Evolutionary conservation across 768 basidiomycete genomes (phyloP), one percentile per base, ranked within the genome.

Genomic region (Pleurotus cornucopiae): DNA sequence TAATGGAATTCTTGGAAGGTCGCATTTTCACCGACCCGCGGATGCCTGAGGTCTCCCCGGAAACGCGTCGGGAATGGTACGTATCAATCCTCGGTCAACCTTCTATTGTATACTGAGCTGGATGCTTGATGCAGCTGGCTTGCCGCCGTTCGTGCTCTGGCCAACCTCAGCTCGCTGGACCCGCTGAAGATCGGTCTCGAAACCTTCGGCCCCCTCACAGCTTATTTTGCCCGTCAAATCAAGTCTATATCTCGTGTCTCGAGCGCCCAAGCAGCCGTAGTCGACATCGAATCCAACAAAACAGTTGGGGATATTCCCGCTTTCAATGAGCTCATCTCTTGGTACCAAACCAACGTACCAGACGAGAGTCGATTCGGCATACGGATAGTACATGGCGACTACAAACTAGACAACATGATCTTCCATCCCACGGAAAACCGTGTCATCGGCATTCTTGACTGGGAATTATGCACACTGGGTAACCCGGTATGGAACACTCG

Each of bases 311-410:
- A 82, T 38, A 90, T 98, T 60, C 93, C 93, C 3, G 78, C 72
- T 54, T 89, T 88, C 67, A 73, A 83, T 46, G 84, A 88, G 60
- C 70, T 97, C 63, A 71, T 91, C 53, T 68, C 69, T 12, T 97
- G 91, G 91, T 97, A 94, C 69, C 71, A 75, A 58, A 68, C 71
- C 25, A 80, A 91, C 64, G 71, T 91, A 23, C 94, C 92, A 2
- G 83, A 91, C 63, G 93, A 95, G 71, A 73, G 66, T 59, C 84
- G 84, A 67, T 81, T 79, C 1, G 91, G 90, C 0, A 74, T 81
- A 54, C 84, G 91, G n/a, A 85, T 99, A 60, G 94, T 98, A 4
- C 96, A 98, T 67, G 96, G 96, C 23, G 96, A 99, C 70, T 98
- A 91, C 68, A 99, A 99, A 69, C 76, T 96, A n/a, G 96, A 99